Evolutionary conservation across 2,329 filamentous ascomycete genomes (phyloP).

Genomic region (Sporothrix mexicana): DNA sequence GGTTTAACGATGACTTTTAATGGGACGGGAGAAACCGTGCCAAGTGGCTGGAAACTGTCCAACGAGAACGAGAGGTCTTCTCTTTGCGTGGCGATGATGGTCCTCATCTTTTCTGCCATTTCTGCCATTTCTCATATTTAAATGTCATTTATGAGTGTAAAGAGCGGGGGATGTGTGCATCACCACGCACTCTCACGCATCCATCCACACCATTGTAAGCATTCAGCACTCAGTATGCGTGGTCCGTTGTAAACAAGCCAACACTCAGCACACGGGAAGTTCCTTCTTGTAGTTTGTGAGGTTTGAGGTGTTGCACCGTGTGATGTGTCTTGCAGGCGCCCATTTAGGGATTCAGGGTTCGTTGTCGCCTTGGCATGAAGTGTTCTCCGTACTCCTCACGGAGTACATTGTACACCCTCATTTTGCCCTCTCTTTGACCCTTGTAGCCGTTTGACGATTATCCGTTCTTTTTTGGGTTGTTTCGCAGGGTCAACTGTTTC

Average conservation of each 20-base stretch:
- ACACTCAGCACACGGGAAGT: neutral
- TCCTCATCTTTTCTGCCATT: too few relatives aligned
- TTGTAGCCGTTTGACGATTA: conserved; percentile 2
- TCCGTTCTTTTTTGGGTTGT: conserved; percentile 7
- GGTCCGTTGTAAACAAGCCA: neutral
- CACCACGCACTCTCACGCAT: neutral
- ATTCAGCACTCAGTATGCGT: neutral
- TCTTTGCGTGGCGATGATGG: too few relatives aligned
- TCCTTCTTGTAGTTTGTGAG: conserved; percentile 3
- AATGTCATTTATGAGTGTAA: too few relatives aligned
- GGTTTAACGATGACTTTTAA: neutral
- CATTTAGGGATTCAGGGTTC: conserved; percentile 1
- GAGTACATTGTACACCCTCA: neutral
- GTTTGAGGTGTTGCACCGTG: conserved; percentile 4
- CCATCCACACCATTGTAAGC: neutral
- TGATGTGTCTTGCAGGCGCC: conserved; percentile 20
- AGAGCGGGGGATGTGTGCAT: neutral
- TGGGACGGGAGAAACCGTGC: neutral
- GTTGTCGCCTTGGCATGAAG: conserved; percentile 15
- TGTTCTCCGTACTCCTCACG: too few relatives aligned
- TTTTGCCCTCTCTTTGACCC: neutral
- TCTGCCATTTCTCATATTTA: neutral
- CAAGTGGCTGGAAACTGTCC: too few relatives aligned
- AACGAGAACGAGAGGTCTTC: too few relatives aligned
- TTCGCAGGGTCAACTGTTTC: neutral